Percentiles rank a stretch among this genome's conserved stretches.
These are phyloP conservation scores for Neocallimastix lanati DNA, from an alignment of 192 early-diverging fungal genomes.

Conservation along the genomic window DNA sequence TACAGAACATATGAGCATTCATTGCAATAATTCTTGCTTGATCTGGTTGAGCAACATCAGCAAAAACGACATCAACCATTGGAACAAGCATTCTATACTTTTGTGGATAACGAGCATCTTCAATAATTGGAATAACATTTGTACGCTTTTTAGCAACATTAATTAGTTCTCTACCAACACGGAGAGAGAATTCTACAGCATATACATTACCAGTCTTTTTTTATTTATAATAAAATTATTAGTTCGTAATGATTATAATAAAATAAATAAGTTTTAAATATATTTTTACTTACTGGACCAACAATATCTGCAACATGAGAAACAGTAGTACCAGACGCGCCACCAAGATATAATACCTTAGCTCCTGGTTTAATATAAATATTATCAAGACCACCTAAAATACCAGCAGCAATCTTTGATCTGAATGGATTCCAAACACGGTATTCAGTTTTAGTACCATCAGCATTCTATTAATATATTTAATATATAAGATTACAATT, in stretches of 20 bases:
- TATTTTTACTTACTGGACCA: conserved; percentile 49
- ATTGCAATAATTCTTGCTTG: conserved; percentile 97
- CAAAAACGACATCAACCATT: conserved; percentile 96
- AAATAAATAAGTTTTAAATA: too few species aligned
- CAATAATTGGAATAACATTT: too few species aligned
- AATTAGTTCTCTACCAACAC: conserved; percentile 94
- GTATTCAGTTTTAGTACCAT: conserved; percentile 93
- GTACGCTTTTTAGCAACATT: too few species aligned
- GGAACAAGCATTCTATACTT: conserved; percentile 98
- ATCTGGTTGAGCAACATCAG: conserved; percentile 98
- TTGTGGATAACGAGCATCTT: conserved; percentile 94
- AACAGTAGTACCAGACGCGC: too few species aligned
- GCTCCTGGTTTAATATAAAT: conserved; percentile 83
- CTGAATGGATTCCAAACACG: conserved; percentile 99
- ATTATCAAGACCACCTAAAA: conserved; percentile 89
- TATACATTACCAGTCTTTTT: conserved; percentile 82
- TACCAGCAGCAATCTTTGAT: conserved; percentile 92
- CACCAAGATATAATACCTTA: too few species aligned
- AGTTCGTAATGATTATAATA: too few species aligned
- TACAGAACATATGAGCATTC: conserved; percentile 93
- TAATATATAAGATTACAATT: too few species aligned
- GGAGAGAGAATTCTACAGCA: conserved; percentile 98
- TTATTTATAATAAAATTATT: too few species aligned
- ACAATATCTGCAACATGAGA: too few species aligned
- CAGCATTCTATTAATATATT: conserved; percentile 48